Conservation (phyloP, 352 stramenopile species). For the Elongisporangium prolatum region DNA sequence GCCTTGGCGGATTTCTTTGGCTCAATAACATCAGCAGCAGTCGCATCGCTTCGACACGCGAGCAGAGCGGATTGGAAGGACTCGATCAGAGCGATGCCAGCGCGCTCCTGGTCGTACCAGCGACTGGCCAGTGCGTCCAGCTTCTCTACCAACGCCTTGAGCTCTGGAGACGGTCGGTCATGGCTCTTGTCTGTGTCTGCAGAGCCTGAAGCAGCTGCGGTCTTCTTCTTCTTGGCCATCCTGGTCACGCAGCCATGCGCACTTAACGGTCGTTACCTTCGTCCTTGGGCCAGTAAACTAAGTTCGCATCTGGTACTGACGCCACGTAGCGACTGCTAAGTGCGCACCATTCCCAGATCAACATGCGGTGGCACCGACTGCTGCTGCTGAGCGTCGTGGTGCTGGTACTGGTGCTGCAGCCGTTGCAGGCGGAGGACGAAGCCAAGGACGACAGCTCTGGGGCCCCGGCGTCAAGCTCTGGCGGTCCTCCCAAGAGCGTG, state of each 20-base stretch:
- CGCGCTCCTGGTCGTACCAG: slow-evolving; percentile 64
- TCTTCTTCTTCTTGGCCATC: slow-evolving; percentile 45
- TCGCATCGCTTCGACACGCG: slow-evolving; percentile 23
- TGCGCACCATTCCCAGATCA: slow-evolving; percentile 11
- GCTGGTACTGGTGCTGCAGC: slow-evolving; percentile 16
- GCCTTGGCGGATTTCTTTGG: background rate
- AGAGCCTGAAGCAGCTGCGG: slow-evolving; percentile 2
- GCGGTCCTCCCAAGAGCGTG: slow-evolving; percentile 21
- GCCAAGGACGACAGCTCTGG: background rate
- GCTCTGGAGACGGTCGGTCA: slow-evolving; percentile 4
- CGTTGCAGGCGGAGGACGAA: slow-evolving; percentile 2
- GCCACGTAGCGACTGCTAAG: slow-evolving; percentile 9
- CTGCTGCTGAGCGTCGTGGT: slow-evolving; percentile 19
- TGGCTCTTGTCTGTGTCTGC: slow-evolving; percentile 1
- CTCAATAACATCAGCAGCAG: background rate
- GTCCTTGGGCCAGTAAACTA: background rate
- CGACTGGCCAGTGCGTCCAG: slow-evolving; percentile 6
- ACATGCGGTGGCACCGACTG: slow-evolving; percentile 15
- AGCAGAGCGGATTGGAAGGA: slow-evolving; percentile 61
- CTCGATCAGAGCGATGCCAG: slow-evolving; percentile 62
- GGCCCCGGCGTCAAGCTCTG: slow-evolving; percentile 8
- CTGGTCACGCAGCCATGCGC: background rate
- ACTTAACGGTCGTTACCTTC: background rate
- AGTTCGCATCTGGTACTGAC: background rate
- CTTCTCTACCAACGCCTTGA: slow-evolving; percentile 37